Evolutionary conservation across 306 rosid genomes (phyloP).

Genomic region (Fragaria iinumae): DNA sequence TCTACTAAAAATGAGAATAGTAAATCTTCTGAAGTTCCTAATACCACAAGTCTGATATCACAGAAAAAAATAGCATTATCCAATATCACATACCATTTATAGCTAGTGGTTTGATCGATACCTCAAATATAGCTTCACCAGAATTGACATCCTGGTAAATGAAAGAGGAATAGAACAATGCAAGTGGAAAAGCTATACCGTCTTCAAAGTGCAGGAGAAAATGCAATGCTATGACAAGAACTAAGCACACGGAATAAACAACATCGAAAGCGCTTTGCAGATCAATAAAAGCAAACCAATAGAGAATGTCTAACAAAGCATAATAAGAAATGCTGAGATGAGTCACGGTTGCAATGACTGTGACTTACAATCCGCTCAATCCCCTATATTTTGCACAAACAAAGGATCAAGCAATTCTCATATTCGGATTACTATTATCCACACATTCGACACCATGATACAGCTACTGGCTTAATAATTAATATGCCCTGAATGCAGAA

Average conservation of each 20-base stretch:
- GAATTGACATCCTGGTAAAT: neutral
- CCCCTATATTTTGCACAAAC: neutral
- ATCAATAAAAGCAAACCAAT: neutral
- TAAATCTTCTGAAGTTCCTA: neutral
- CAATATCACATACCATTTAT: neutral
- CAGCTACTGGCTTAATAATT: neutral
- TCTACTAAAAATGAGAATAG: neutral
- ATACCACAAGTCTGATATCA: neutral
- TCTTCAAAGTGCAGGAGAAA: neutral
- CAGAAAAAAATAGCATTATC: neutral
- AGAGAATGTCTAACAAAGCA: neutral
- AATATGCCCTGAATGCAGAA: too few relatives aligned
- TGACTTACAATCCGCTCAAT: too few relatives aligned
- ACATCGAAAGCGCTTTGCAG: neutral
- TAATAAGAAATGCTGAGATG: neutral
- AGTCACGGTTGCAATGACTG: too few relatives aligned
- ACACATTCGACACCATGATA: slow-evolving; percentile 36
- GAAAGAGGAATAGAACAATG: neutral
- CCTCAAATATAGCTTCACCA: neutral
- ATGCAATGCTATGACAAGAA: neutral
- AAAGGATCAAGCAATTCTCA: slow-evolving; percentile 22
- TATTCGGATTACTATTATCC: slow-evolving; percentile 20
- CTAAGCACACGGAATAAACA: neutral
- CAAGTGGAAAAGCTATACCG: neutral
- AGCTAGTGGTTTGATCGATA: neutral